phyloP scores from a whole-genome alignment of 2,329 filamentous ascomycete genomes.

The Davidsoniella virescens region DNA sequence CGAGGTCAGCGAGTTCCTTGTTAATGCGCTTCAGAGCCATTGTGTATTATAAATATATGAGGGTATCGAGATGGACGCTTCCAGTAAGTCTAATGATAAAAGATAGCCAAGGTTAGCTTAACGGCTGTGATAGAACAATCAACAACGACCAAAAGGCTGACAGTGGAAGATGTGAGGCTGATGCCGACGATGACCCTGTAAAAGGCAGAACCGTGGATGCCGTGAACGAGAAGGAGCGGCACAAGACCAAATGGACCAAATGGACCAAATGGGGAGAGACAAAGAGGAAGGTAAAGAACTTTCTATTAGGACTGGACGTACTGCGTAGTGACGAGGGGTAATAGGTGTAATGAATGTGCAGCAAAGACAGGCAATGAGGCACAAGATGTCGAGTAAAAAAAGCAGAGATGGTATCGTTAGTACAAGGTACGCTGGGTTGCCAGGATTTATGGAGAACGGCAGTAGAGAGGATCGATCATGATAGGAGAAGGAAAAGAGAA shows the following conservation, averaged over 20 bases:
- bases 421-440: background rate
- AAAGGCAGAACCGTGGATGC: background rate
- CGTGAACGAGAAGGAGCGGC: background rate
- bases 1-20: conserved; percentile 82
- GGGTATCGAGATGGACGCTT: conserved; percentile 2
- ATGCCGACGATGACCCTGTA: background rate
- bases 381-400: background rate
- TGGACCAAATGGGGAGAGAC: background rate
- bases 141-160: background rate
- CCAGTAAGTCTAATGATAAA: conserved; percentile 1
- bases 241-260: background rate
- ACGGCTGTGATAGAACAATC: background rate
- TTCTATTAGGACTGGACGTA: background rate
- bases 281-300: background rate
- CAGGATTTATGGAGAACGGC: conserved; percentile 7
- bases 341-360: background rate
- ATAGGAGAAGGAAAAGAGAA: conserved; percentile 14
- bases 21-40: conserved; percentile 93
- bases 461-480: conserved; percentile 14
- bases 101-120: background rate
- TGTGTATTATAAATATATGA: conserved; percentile 15
- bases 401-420: conserved; percentile 6
- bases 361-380: conserved; percentile 3
- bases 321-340: conserved; percentile 3
- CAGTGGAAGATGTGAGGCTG: too few relatives aligned